Percentiles rank a stretch among this genome's conserved stretches.
Conservation (phyloP, 768 basidiomycete species). For the Strobilomyces echinocephalus region DNA sequence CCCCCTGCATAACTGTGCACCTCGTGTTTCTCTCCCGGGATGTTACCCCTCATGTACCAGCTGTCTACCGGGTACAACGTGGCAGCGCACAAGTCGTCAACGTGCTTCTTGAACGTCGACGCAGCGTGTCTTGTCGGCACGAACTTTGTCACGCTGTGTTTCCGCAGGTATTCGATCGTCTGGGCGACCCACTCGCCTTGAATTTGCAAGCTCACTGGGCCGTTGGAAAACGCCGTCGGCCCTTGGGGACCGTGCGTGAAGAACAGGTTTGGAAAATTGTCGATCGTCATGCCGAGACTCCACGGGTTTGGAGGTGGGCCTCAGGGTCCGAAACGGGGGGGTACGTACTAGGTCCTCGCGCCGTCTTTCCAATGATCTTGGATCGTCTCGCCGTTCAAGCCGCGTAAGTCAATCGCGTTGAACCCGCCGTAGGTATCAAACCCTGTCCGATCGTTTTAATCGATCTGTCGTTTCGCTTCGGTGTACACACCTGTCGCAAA, state of each 20-base stretch:
- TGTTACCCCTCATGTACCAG: constrained; percentile 7
- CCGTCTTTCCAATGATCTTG: not conserved
- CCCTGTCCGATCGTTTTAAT: not conserved
- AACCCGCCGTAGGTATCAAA: constrained; percentile 3
- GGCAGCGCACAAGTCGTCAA: not conserved
- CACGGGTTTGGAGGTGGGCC: too few species aligned
- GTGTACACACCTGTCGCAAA: constrained; percentile 13
- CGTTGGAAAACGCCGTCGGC: not conserved
- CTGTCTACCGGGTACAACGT: constrained; percentile 8
- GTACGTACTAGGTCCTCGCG: not conserved
- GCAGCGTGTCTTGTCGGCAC: constrained; percentile 6
- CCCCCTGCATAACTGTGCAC: constrained; percentile 7
- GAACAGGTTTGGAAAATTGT: not conserved
- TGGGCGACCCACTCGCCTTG: not conserved
- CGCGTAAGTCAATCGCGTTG: not conserved
- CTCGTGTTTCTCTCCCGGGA: constrained; percentile 11
- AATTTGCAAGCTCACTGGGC: not conserved
- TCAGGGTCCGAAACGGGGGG: not conserved
- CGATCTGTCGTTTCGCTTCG: not conserved
- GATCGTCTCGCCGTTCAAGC: not conserved
- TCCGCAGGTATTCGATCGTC: not conserved
- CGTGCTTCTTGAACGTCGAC: constrained; percentile 1
- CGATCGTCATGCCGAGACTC: not conserved
- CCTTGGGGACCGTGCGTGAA: not conserved
- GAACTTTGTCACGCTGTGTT: not conserved